phyloP scores from a whole-genome alignment of 2,329 filamentous ascomycete species.

The Ascosphaera apis region DNA sequence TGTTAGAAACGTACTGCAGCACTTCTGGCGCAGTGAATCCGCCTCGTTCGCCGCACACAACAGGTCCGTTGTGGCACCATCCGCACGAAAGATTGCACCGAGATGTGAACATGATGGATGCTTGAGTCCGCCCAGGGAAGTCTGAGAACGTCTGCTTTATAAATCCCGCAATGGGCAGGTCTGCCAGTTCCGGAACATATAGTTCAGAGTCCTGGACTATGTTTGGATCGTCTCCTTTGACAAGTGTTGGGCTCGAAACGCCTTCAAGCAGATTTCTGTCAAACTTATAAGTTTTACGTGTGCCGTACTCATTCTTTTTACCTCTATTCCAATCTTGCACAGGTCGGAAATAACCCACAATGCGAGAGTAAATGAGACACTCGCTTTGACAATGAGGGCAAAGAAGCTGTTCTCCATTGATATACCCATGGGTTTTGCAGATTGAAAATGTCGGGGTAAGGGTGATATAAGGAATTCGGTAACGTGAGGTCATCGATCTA shows the following conservation, averaged over 20 bases:
- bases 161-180: background rate
- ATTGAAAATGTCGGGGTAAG: background rate
- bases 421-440: background rate
- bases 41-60: background rate
- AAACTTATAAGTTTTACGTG: background rate
- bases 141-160: background rate
- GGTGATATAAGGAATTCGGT: slow-evolving; percentile 1
- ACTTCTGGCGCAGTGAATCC: background rate
- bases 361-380: background rate
- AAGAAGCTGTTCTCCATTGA: background rate
- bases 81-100: slow-evolving; percentile 1
- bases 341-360: background rate
- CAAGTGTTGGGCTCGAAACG: too few species aligned
- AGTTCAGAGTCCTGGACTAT: background rate
- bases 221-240: too few species aligned
- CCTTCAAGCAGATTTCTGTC: background rate
- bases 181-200: background rate
- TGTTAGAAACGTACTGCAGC: background rate
- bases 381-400: background rate
- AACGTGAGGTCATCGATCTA: background rate
- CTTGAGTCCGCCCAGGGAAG: background rate
- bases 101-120: background rate
- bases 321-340: slow-evolving; percentile 1
- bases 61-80: slow-evolving; percentile 1
- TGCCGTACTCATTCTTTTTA: background rate